Conservation (phyloP, 1,284 basidiomycete genomes). For the Trametes versicolor region DNA sequence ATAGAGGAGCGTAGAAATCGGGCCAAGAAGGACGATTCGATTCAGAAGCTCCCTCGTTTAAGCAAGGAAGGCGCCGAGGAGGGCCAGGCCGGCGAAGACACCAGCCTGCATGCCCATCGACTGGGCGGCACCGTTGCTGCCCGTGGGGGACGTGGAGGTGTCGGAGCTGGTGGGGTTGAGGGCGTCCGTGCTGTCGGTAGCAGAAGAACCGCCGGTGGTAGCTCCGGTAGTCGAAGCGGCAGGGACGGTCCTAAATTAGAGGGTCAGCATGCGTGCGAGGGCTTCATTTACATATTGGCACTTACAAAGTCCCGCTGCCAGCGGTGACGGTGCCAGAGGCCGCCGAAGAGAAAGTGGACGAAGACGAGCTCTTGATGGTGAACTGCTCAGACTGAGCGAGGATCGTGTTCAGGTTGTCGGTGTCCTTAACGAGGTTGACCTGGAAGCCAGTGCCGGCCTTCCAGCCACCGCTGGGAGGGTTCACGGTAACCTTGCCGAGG, state of each 20-base stretch:
- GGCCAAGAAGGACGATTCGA: not conserved
- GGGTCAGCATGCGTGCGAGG: not conserved
- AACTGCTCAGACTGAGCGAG: slow-evolving; percentile 74
- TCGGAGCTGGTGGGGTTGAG: slow-evolving; percentile 37
- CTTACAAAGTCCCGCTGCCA: slow-evolving; percentile 27
- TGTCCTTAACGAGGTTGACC: slow-evolving; percentile 72
- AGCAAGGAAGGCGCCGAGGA: slow-evolving; percentile 43
- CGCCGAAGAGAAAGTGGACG: slow-evolving; percentile 34
- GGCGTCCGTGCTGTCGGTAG: slow-evolving; percentile 23
- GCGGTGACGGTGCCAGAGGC: slow-evolving; percentile 22
- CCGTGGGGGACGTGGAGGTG: slow-evolving; percentile 33
- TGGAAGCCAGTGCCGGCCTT: slow-evolving; percentile 63
- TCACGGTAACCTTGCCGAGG: slow-evolving; percentile 47
- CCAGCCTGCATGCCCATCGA: slow-evolving; percentile 38
- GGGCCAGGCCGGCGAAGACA: slow-evolving; percentile 41
- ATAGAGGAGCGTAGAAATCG: slow-evolving; percentile 5
- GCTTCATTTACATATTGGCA: not conserved
- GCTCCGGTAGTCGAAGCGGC: slow-evolving; percentile 16
- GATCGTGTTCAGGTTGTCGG: slow-evolving; percentile 56
- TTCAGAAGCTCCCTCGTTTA: slow-evolving; percentile 24
- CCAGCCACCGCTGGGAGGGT: slow-evolving; percentile 68
- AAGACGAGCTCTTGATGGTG: slow-evolving; percentile 53
- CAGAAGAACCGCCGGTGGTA: not conserved
- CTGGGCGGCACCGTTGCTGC: slow-evolving; percentile 37
- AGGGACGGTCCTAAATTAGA: slow-evolving; percentile 5